Conservation (phyloP, 1,139 yeast genomes). For the Candida glucosophila region DNA sequence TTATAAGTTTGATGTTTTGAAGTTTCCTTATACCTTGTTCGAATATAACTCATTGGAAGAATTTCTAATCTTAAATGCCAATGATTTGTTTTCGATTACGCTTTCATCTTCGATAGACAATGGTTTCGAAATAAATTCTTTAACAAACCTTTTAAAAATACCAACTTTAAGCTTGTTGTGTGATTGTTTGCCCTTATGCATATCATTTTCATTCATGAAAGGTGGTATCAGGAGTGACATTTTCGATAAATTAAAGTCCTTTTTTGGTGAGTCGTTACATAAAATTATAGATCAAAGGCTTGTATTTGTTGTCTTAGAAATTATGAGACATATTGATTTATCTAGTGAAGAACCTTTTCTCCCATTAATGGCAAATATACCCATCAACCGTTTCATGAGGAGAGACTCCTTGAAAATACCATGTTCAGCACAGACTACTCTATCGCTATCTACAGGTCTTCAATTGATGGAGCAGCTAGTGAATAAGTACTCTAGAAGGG, state of each 20-base stretch:
- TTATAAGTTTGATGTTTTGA: slow-evolving; percentile 16
- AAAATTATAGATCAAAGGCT: slow-evolving; percentile 11
- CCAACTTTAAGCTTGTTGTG: slow-evolving; percentile 13
- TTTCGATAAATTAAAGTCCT: slow-evolving; percentile 12
- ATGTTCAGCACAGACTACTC: slow-evolving; percentile 7
- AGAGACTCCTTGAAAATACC: too few relatives aligned
- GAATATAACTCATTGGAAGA: slow-evolving; percentile 17
- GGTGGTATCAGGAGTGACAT: slow-evolving; percentile 34
- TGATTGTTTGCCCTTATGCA: slow-evolving; percentile 24
- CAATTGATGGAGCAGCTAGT: slow-evolving; percentile 13
- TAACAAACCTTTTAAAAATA: slow-evolving; percentile 11
- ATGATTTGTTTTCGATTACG: slow-evolving; percentile 27
- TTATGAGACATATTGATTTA: slow-evolving; percentile 33
- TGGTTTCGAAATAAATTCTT: slow-evolving; percentile 1
- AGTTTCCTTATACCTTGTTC: slow-evolving; percentile 33
- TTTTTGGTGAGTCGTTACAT: slow-evolving; percentile 9
- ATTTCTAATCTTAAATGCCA: slow-evolving; percentile 21
- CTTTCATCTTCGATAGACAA: slow-evolving; percentile 12
- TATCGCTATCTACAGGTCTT: slow-evolving; percentile 21
- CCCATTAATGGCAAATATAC: slow-evolving; percentile 6
- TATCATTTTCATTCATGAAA: slow-evolving; percentile 39
- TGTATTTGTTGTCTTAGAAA: slow-evolving; percentile 13
- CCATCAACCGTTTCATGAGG: slow-evolving; percentile 6
- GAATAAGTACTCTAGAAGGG: slow-evolving; percentile 9
- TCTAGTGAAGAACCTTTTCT: slow-evolving; percentile 15